Evolutionary conservation across 257 asterid genomes (phyloP), one percentile per base, ranked within the genome.

Genomic region (Solanum lycopersicoides): DNA sequence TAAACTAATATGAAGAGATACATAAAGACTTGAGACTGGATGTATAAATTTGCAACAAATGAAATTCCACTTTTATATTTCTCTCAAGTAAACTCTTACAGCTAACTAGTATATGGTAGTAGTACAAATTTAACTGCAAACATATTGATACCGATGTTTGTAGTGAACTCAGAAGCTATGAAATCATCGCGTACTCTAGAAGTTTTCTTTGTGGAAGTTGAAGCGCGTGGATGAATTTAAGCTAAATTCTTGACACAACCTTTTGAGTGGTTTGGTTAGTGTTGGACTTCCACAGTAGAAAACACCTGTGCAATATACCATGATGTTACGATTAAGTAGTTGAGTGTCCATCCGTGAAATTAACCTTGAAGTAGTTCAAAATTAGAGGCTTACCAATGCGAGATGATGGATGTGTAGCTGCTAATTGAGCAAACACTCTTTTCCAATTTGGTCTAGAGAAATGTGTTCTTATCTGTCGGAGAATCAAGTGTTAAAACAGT

Each of bases 361-460:
- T 23, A 21, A 41, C 59, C 21, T 20, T 74, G 32, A 74, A 21
- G 82, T 74, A 10, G 11, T 74, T 74, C 82, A 74, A 39, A 74
- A 74, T 11, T 75, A 39, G 56, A 75, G 60, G 60, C 91, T 87
- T 90, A 97, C 98, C 99, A 68, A 97, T 93, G 73, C 96, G 90
- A 23, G 95, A 86, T 65, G 92, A 90, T 42, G 94, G 96, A 90
- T 95, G 98, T 14, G 91, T 68, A 42, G 23, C 32, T 15, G 95
- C 88, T 88, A 97, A 88, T 82, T 87, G 90, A 13, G 93, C 39
- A 90, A 97, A 97, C 39, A 95, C 95, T 76, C 90, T 95, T 87
- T 90, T 95, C 99, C 99, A 95, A 84, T 97, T 95, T 21, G 99
- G 99, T 79, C 99, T 91, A 23, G 99, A 95, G 66, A 97, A 97